Conservation (phyloP, 2,329 filamentous ascomycete genomes). For the Bipolaris gigantea region DNA sequence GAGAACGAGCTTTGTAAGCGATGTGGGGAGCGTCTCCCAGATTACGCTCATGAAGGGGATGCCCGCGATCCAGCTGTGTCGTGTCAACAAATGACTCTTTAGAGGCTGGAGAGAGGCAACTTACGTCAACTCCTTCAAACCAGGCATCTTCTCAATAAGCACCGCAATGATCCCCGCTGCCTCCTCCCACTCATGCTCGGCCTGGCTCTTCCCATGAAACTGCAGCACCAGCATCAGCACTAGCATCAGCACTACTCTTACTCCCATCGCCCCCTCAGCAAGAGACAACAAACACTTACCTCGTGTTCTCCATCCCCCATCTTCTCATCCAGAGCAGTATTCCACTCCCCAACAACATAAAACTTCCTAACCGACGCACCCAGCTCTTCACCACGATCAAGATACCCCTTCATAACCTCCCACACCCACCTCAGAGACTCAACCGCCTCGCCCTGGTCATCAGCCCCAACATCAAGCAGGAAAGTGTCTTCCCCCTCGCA, state of each 20-base stretch:
- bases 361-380: conserved; percentile 22
- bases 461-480: conserved; percentile 21
- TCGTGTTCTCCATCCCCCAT: background rate
- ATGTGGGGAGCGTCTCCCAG: conserved; percentile 25
- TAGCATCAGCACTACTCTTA: background rate
- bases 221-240: conserved; percentile 1
- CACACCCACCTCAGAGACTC: conserved; percentile 17
- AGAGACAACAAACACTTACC: background rate
- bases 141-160: conserved; percentile 25
- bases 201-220: background rate
- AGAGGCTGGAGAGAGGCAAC: background rate
- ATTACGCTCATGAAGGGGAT: conserved; percentile 31
- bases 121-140: conserved; percentile 35
- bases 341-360: conserved; percentile 34
- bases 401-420: conserved; percentile 8
- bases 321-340: background rate
- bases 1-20: conserved; percentile 33
- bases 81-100: background rate
- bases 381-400: conserved; percentile 4
- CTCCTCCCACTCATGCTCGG: conserved; percentile 21
- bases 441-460: conserved; percentile 8
- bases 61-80: conserved; percentile 31
- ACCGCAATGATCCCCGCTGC: conserved; percentile 20
- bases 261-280: background rate
- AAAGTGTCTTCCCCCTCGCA: conserved; percentile 13